Percentiles rank a stretch among this genome's conserved stretches.
These are phyloP conservation scores for Aeschynomene evenia DNA, from an alignment of 306 rosid species.

Conservation along the genomic window DNA sequence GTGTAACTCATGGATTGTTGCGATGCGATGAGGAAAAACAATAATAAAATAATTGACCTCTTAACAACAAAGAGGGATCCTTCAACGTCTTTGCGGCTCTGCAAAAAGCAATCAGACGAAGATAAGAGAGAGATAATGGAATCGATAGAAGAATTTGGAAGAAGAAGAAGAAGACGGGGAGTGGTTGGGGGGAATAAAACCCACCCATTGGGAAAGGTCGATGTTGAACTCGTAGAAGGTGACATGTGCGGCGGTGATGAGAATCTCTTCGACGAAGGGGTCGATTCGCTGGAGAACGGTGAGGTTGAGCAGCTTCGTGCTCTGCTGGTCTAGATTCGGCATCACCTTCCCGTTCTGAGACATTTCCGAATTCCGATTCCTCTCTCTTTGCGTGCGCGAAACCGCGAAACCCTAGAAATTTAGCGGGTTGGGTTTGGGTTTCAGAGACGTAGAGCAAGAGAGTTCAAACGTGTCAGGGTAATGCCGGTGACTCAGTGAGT, in stretches of 20 bases:
- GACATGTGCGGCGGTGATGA: constrained; percentile 62
- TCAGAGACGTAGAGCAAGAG: not conserved
- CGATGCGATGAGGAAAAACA: not conserved
- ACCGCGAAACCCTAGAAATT: constrained; percentile 37
- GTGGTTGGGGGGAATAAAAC: not conserved
- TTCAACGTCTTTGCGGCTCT: constrained; percentile 65
- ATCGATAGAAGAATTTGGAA: not conserved
- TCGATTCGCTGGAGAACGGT: constrained; percentile 64
- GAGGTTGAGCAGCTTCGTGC: constrained; percentile 60
- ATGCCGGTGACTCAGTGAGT: constrained; percentile 24
- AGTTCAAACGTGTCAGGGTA: not conserved
- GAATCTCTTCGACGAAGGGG: constrained; percentile 58
- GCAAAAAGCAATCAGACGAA: constrained; percentile 25
- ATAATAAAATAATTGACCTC: constrained; percentile 27
- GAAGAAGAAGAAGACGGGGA: no score
- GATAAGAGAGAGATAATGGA: not conserved
- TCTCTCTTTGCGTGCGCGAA: not conserved
- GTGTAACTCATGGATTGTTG: not conserved
- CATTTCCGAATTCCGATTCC: constrained; percentile 24
- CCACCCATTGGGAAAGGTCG: constrained; percentile 62
- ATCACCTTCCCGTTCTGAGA: constrained; percentile 58
- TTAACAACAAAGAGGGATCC: constrained; percentile 67
- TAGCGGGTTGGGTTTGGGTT: constrained; percentile 26
- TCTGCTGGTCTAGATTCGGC: constrained; percentile 63
- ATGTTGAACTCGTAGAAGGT: constrained; percentile 63